phyloP scores from a whole-genome alignment of 768 basidiomycete species.

The Lactarius psammicola region DNA sequence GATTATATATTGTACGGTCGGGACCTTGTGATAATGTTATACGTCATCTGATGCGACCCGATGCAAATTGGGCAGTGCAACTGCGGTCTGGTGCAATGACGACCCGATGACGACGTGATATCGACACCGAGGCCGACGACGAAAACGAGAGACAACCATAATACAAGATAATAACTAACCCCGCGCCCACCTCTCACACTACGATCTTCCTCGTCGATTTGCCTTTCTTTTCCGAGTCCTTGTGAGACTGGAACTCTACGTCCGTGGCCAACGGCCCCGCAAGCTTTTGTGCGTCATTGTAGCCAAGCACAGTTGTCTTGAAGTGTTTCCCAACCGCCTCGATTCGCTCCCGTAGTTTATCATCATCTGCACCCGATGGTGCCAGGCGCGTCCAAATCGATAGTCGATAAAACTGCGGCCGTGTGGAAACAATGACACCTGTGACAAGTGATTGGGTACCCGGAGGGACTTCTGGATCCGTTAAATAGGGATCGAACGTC shows the following conservation, averaged over 20 bases:
- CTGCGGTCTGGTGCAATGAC: background rate
- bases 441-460: constrained; percentile 55
- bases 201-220: constrained; percentile 77
- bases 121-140: background rate
- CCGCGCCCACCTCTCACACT: constrained; percentile 50
- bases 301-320: constrained; percentile 88
- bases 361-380: constrained; percentile 51
- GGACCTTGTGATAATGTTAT: constrained; percentile 10
- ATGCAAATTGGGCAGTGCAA: background rate
- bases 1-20: constrained; percentile 22
- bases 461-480: constrained; percentile 44
- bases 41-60: constrained; percentile 30
- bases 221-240: constrained; percentile 93
- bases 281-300: constrained; percentile 66
- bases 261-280: constrained; percentile 89
- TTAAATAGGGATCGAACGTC: constrained; percentile 89
- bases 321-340: constrained; percentile 86
- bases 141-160: constrained; percentile 15
- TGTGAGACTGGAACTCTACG: constrained; percentile 92
- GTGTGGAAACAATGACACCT: constrained; percentile 91
- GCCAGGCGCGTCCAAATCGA: constrained; percentile 97
- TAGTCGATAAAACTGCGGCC: constrained; percentile 93
- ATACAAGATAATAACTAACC: constrained; percentile 29
- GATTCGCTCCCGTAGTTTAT: constrained; percentile 71
- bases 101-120: background rate